These are phyloP conservation scores for Chytridium lagenaria DNA, from an alignment of 371 early-diverging fungal species.

Conservation along the genomic window DNA sequence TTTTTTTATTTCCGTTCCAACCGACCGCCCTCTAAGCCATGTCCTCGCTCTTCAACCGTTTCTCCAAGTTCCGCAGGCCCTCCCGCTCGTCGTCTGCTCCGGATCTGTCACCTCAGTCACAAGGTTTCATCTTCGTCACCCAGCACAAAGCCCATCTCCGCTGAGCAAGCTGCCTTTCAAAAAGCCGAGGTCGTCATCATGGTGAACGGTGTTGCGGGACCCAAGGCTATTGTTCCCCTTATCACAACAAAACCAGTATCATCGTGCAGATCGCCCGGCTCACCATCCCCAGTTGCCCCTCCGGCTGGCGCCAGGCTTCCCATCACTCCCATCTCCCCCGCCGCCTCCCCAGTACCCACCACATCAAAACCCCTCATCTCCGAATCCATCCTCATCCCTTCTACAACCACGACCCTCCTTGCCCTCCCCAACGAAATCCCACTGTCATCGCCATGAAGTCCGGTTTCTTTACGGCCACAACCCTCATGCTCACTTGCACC, in stretches of 20 bases:
- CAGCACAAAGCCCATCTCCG: not conserved
- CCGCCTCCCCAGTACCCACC: no score
- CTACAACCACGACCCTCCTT: constrained; percentile 10
- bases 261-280: not conserved
- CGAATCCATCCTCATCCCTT: no score
- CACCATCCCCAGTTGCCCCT: not conserved
- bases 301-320: not conserved
- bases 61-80: not conserved
- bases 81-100: not conserved
- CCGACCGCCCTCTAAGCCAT: no score
- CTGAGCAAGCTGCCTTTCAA: not conserved
- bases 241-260: not conserved
- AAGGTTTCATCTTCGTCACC: not conserved
- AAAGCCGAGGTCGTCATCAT: not conserved
- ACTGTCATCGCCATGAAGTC: constrained; percentile 42
- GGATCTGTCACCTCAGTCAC: not conserved
- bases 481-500: constrained; percentile 32
- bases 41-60: not conserved
- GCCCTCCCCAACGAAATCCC: constrained; percentile 48
- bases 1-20: no score
- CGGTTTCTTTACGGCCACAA: constrained; percentile 44
- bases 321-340: constrained; percentile 1
- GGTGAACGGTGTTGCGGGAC: not conserved
- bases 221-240: not conserved
- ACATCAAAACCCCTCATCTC: no score